Conservation (phyloP, 2,329 filamentous ascomycete genomes). For the Graphium sp. region DNA sequence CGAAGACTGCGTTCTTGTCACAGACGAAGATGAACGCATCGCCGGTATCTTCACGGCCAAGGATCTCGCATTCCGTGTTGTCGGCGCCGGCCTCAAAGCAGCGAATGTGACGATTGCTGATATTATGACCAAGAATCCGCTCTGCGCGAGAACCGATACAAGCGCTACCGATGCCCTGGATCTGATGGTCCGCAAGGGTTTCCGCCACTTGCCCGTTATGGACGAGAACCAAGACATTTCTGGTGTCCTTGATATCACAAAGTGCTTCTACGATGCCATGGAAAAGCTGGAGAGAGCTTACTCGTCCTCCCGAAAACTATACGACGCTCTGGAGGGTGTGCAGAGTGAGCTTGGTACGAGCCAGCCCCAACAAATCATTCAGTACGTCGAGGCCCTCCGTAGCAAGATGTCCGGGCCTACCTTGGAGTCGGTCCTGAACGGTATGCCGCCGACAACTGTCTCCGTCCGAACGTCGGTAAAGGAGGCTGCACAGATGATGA, state of each 20-base stretch:
- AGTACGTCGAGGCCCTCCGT: constrained; percentile 91
- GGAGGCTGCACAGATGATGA: constrained; percentile 91
- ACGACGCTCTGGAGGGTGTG: constrained; percentile 93
- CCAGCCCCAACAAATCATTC: constrained; percentile 96
- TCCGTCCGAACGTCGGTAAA: constrained; percentile 92
- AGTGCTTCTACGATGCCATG: constrained; percentile 99
- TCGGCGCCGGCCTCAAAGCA: constrained; percentile 79
- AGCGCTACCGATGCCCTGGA: constrained; percentile 95
- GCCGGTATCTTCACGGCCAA: constrained; percentile 98
- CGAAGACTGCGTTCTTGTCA: constrained; percentile 94
- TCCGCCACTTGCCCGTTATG: constrained; percentile 96
- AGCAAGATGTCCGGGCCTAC: constrained; percentile 97
- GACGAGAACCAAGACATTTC: constrained; percentile 99
- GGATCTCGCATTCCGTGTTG: constrained; percentile 92
- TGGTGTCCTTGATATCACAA: constrained; percentile 94
- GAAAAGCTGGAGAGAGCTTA: constrained; percentile 97
- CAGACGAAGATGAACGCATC: constrained; percentile 94
- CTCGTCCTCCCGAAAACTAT: constrained; percentile 92
- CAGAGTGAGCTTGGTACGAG: constrained; percentile 92
- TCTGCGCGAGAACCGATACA: constrained; percentile 93
- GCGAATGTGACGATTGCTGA: constrained; percentile 85
- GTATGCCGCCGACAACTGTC: constrained; percentile 82
- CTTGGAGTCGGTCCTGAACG: constrained; percentile 83
- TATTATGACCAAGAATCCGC: constrained; percentile 99
- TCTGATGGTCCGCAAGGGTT: constrained; percentile 95